Evolutionary conservation across 805 yeast species (phyloP).

Genomic region (Sugiyamaella qingdaonensis): DNA sequence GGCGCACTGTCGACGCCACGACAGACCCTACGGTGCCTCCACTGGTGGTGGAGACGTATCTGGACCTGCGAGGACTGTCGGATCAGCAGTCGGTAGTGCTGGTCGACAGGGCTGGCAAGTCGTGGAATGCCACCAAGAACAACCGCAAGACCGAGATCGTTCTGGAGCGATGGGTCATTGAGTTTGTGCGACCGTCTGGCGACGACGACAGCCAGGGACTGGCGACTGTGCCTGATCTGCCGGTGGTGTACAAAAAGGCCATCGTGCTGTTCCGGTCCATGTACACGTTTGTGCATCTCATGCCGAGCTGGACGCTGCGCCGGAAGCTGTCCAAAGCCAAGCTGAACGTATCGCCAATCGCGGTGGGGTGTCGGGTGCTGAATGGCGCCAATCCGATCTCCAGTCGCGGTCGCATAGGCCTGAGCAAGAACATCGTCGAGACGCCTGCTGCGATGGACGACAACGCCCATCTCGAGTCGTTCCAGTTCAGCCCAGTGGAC

Average conservation of each 20-base stretch:
- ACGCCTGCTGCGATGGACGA: background rate
- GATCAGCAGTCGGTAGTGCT: slow-evolving; percentile 57
- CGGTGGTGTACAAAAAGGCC: slow-evolving; percentile 68
- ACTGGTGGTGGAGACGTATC: slow-evolving; percentile 75
- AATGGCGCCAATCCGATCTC: slow-evolving; percentile 78
- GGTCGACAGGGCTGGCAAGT: slow-evolving; percentile 45
- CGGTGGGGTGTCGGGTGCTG: slow-evolving; percentile 52
- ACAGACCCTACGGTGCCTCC: slow-evolving; percentile 54
- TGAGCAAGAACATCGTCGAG: slow-evolving; percentile 52
- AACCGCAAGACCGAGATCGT: slow-evolving; percentile 78
- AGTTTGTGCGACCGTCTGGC: slow-evolving; percentile 38
- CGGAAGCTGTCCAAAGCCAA: slow-evolving; percentile 41
- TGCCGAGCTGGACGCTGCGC: slow-evolving; percentile 67
- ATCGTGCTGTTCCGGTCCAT: slow-evolving; percentile 70
- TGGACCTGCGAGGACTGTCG: slow-evolving; percentile 59
- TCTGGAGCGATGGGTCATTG: slow-evolving; percentile 88
- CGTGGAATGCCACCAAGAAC: slow-evolving; percentile 52
- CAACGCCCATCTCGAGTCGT: slow-evolving; percentile 45
- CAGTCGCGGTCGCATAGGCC: slow-evolving; percentile 80
- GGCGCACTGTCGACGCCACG: slow-evolving; percentile 44
- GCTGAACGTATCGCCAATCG: slow-evolving; percentile 38
- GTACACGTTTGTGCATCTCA: slow-evolving; percentile 57
- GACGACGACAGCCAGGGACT: background rate
- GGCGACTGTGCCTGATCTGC: slow-evolving; percentile 44
- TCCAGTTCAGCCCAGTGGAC: slow-evolving; percentile 62